These are phyloP conservation scores for Populus nigra DNA, from an alignment of 345 rosid species.

Conservation along the genomic window DNA sequence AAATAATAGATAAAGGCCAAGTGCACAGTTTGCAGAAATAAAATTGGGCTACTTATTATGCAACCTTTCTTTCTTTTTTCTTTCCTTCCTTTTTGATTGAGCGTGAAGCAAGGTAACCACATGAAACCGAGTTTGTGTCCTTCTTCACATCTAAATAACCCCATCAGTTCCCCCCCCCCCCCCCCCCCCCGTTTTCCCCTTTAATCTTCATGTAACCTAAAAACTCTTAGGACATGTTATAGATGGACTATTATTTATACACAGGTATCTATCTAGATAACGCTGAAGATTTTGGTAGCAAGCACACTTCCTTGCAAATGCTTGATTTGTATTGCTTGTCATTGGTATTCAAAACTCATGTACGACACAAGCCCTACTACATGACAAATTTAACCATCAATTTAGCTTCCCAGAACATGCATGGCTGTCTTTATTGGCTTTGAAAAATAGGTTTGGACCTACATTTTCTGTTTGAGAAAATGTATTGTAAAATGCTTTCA, in stretches of 20 bases:
- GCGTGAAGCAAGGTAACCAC: neutral
- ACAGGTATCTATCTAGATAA: neutral
- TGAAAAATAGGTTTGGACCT: neutral
- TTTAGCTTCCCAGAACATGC: neutral
- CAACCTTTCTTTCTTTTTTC: neutral
- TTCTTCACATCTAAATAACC: neutral
- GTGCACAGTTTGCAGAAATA: slow-evolving; percentile 47
- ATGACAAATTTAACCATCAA: neutral
- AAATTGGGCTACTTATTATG: neutral
- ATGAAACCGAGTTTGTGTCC: neutral
- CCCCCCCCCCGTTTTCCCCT: neutral
- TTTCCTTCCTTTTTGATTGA: neutral
- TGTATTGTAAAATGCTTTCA: neutral
- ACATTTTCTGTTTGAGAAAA: neutral
- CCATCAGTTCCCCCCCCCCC: neutral
- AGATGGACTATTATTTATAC: neutral
- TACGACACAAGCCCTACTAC: neutral
- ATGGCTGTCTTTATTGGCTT: neutral
- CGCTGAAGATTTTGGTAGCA: neutral
- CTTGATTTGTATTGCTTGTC: neutral
- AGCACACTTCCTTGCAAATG: neutral
- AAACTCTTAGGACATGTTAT: neutral
- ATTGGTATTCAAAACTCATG: neutral
- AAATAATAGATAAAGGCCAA: slow-evolving; percentile 60
- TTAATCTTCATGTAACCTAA: neutral